Evolutionary conservation across 192 early-diverging fungal genomes (phyloP).

Genomic region (Entophlyctis luteolus): DNA sequence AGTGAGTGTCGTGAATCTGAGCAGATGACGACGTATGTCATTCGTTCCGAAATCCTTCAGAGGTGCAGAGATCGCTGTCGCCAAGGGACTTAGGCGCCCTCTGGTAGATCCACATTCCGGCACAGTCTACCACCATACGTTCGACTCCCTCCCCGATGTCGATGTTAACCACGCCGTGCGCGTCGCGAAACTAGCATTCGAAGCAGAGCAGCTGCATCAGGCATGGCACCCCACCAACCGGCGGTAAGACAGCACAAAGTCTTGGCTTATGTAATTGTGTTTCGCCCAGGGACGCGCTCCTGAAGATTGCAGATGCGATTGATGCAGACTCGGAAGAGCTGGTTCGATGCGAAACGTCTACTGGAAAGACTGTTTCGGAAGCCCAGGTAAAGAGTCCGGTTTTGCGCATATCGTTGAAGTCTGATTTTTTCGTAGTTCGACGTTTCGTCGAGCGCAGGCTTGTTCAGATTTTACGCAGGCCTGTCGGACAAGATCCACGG

Average conservation of each 20-base stretch:
- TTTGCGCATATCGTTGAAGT: not conserved
- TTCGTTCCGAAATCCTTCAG: too few species aligned
- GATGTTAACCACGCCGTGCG: too few species aligned
- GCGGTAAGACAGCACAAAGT: too few species aligned
- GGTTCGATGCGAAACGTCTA: conserved; percentile 12
- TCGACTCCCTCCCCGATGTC: too few species aligned
- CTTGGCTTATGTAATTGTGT: too few species aligned
- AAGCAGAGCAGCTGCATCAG: too few species aligned
- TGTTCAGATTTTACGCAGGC: conserved; percentile 32
- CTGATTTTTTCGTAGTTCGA: conserved; percentile 1
- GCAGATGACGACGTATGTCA: not conserved
- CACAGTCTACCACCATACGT: too few species aligned
- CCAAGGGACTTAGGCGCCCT: too few species aligned
- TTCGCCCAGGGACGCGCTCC: conserved; percentile 25
- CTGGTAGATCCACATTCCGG: too few species aligned
- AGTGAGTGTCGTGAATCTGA: not conserved
- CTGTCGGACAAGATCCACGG: conserved; percentile 40
- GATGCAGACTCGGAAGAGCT: conserved; percentile 3
- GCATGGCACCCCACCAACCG: too few species aligned
- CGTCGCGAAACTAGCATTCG: too few species aligned
- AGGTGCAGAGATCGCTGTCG: too few species aligned
- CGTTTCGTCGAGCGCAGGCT: conserved; percentile 7
- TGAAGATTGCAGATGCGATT: conserved; percentile 17
- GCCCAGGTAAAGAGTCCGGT: not conserved
- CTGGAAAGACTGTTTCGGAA: conserved; percentile 26